These are phyloP conservation scores for Fusarium pseudograminearum DNA, from an alignment of 2,329 filamentous ascomycete genomes.

Conservation along the genomic window DNA sequence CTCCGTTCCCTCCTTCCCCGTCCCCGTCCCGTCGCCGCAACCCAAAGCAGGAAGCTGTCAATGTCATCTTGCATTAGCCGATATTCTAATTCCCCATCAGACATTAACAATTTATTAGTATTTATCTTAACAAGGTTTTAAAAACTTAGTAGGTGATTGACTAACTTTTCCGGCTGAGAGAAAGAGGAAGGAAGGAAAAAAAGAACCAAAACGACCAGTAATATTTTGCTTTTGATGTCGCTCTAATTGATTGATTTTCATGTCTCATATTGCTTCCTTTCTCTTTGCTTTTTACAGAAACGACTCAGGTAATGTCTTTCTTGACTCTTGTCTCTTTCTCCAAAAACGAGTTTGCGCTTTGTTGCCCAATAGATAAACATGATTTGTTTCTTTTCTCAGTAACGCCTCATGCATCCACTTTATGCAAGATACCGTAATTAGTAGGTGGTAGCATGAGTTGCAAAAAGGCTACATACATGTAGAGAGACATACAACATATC, in stretches of 20 bases:
- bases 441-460: neutral
- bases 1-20: neutral
- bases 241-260: constrained; percentile 40
- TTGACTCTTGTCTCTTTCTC: constrained; percentile 3
- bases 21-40: neutral
- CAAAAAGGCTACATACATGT: constrained; percentile 1
- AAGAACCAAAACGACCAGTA: neutral
- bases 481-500: neutral
- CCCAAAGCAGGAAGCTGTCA: constrained; percentile 42
- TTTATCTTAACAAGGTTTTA: neutral
- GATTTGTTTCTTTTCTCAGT: constrained; percentile 30
- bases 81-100: constrained; percentile 5
- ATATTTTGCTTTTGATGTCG: constrained; percentile 23
- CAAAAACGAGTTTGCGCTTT: neutral
- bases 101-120: constrained; percentile 1
- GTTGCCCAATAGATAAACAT: constrained; percentile 5
- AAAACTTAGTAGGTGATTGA: neutral
- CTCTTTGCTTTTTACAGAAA: neutral
- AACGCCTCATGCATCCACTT: constrained; percentile 31
- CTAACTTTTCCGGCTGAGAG: neutral
- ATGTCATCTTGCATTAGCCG: constrained; percentile 46
- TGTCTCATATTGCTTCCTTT: neutral
- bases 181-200: neutral
- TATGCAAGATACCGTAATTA: constrained; percentile 34
- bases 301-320: constrained; percentile 40